Percentiles rank a stretch among this genome's conserved stretches.
These are phyloP conservation scores for Cladosporium sphaerospermum DNA, from an alignment of 2,329 filamentous ascomycete species.

Conservation along the genomic window DNA sequence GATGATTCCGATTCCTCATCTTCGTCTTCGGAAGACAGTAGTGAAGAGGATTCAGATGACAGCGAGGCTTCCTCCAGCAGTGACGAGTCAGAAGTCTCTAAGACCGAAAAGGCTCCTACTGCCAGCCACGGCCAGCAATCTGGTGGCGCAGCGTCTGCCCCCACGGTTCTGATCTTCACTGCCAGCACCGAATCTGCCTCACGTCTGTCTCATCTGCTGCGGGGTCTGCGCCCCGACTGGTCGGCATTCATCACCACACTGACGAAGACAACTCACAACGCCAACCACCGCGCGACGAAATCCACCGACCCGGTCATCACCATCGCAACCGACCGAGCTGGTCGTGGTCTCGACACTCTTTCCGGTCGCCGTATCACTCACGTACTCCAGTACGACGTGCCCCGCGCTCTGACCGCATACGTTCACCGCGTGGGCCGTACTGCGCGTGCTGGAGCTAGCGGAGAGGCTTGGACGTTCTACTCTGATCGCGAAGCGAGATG, in stretches of 20 bases:
- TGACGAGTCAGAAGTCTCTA: background rate
- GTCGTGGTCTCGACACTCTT: conserved; percentile 69
- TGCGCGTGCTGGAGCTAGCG: conserved; percentile 68
- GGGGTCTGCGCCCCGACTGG: conserved; percentile 26
- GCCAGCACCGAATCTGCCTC: conserved; percentile 82
- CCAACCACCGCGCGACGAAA: conserved; percentile 46
- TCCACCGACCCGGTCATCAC: conserved; percentile 62
- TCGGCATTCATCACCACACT: conserved; percentile 22
- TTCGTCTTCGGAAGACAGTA: conserved; percentile 5
- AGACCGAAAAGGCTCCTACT: background rate
- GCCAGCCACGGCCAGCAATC: background rate
- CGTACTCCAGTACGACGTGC: conserved; percentile 91
- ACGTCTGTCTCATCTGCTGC: conserved; percentile 75
- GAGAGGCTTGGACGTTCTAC: conserved; percentile 81
- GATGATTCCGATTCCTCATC: conserved; percentile 6
- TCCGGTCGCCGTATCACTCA: conserved; percentile 59
- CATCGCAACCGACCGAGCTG: conserved; percentile 87
- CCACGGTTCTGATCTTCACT: conserved; percentile 71
- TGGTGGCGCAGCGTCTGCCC: conserved; percentile 9
- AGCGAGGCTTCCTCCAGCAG: conserved; percentile 4
- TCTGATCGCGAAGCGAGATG: conserved; percentile 76
- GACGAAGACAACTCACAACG: conserved; percentile 60
- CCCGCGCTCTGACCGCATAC: conserved; percentile 72
- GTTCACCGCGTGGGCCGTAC: conserved; percentile 90
- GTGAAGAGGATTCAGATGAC: conserved; percentile 6